Base-by-base conservation (phyloP, 2,329 filamentous ascomycete species). In the Ophiostoma angusticollis region DNA sequence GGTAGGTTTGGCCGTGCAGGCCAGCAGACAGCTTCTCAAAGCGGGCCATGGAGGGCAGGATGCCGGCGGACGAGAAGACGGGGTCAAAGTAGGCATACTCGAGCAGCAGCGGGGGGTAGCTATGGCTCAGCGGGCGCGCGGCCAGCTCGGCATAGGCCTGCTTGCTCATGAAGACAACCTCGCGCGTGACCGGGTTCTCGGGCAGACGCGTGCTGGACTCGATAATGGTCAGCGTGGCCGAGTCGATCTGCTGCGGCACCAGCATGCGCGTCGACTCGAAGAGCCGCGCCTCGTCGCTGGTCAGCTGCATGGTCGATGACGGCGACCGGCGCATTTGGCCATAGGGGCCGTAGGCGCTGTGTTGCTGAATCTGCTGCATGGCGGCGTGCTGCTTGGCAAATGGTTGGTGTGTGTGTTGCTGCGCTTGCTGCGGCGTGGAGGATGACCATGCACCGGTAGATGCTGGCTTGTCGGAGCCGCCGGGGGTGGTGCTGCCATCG, bases 31-130 rank as follows among this genome's bases (percentile, higher is more conserved):
- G 59, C 50, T 70, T 76, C 53, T 79, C 75, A 44, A 80, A 78
- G 6, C 70, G 65, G n/a, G 65, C 62, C 70, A 78, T 75, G 1
- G 74, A 67, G 2, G 75, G 74, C 61, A 72, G 70, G 44, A 79
- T 75, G 23, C 74, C 75, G 0, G 74, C 78, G 9, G 64, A 60
- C 1, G 73, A 67, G 50, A 74, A 79, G 7, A 79, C 74, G 1
- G 72, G 61, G 49, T 78, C 71, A 43, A 78, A 78, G 0, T 64
- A 57, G 9, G 74, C 80, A 54, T 83, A 85, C 51, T 89, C 82
- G 6, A 87, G 67, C 16, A 87, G 64, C 1, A 87, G 56, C 44
- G 61, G 79, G 47, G 55, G 61, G 54, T 65, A 74, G 16, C 66
- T 60, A 34, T 64, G 62, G 2, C 61, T 56, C 3, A 59, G 57